Evolutionary conservation across 2,329 filamentous ascomycete genomes (phyloP).

Genomic region (Geoglossum cookeanum): DNA sequence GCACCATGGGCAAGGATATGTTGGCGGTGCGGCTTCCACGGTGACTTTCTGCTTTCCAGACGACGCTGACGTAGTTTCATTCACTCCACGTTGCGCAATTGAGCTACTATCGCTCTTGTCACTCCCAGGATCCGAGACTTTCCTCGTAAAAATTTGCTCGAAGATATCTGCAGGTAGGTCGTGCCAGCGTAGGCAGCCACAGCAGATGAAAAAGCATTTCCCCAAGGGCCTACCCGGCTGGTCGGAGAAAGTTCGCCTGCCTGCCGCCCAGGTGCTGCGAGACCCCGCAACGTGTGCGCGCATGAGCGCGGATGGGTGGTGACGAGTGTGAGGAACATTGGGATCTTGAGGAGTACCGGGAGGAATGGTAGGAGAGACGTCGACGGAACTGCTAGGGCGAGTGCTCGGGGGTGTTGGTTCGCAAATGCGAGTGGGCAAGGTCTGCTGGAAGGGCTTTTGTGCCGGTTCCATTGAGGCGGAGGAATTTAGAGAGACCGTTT

Average conservation of each 20-base stretch:
- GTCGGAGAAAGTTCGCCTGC: neutral
- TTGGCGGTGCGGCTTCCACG: neutral
- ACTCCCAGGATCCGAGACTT: neutral
- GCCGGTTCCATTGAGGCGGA: neutral
- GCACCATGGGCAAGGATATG: neutral
- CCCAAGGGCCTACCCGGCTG: neutral
- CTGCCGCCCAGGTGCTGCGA: neutral
- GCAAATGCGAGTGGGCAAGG: neutral
- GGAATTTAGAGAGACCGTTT: neutral
- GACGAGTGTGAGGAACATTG: neutral
- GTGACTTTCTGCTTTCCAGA: neutral
- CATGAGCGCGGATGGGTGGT: neutral
- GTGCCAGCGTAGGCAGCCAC: neutral
- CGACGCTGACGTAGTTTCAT: neutral
- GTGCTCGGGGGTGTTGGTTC: neutral
- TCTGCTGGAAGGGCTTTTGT: neutral
- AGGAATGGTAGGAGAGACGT: neutral
- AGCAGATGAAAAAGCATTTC: neutral
- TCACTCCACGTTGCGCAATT: no score
- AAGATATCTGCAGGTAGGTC: neutral
- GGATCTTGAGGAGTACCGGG: neutral
- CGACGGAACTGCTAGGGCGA: neutral
- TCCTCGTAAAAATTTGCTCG: neutral
- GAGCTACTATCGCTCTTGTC: neutral
- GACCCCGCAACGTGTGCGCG: neutral